Conservation (phyloP, 192 early-diverging fungal genomes). For the Linderina pennispora region DNA sequence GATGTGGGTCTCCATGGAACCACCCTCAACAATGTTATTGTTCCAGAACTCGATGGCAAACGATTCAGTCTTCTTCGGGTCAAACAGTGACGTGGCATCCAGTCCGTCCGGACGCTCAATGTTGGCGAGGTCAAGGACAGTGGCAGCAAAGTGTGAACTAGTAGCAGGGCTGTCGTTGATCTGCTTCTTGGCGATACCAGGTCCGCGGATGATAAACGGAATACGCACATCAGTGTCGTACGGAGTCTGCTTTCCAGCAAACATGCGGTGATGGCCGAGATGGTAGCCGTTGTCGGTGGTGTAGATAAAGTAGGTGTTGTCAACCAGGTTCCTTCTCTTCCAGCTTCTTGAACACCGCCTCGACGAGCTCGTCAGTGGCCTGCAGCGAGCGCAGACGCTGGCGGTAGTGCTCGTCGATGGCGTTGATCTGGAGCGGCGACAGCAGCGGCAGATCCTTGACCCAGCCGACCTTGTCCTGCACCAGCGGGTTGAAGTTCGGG, state of each 20-base stretch:
- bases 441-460: conserved; percentile 44
- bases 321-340: conserved; percentile 45
- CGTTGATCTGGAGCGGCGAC: conserved; percentile 22
- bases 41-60: conserved; percentile 52
- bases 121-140: conserved; percentile 52
- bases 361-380: conserved; percentile 59
- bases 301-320: conserved; percentile 60
- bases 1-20: conserved; percentile 2
- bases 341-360: conserved; percentile 45
- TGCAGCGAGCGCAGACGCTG: conserved; percentile 52
- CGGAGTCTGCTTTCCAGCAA: conserved; percentile 55
- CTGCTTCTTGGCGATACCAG: conserved; percentile 48
- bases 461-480: conserved; percentile 50
- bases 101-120: conserved; percentile 19
- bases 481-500: conserved; percentile 52
- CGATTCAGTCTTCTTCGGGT: conserved; percentile 42
- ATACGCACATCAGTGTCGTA: conserved; percentile 63
- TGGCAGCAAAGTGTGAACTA: conserved; percentile 58
- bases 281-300: conserved; percentile 66
- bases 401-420: conserved; percentile 49
- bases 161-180: conserved; percentile 41
- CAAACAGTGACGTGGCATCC: conserved; percentile 4
- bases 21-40: conserved; percentile 16
- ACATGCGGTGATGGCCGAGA: conserved; percentile 55
- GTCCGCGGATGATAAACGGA: conserved; percentile 57